Percentiles rank a stretch among this genome's conserved stretches.
These are phyloP conservation scores for Choiromyces venosus DNA, from an alignment of 495 filamentous ascomycete species.

Conservation along the genomic window DNA sequence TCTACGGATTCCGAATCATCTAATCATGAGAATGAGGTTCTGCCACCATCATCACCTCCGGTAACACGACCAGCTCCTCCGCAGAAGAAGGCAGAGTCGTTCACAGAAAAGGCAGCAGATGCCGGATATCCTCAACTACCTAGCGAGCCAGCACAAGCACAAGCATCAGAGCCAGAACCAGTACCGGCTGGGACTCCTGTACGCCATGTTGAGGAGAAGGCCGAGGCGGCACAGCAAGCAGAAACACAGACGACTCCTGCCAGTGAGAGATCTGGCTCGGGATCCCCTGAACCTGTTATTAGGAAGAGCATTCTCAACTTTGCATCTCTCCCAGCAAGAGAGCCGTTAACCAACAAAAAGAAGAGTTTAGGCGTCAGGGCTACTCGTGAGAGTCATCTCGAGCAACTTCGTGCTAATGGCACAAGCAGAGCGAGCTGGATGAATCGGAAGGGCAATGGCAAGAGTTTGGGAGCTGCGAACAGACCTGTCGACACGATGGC, in stretches of 20 bases:
- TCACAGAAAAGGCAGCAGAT: background rate
- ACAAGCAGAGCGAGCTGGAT: slow-evolving; percentile 46
- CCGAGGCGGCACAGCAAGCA: background rate
- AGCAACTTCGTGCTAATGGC: slow-evolving; percentile 53
- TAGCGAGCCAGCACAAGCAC: background rate
- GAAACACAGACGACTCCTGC: slow-evolving; percentile 19
- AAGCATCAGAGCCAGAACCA: background rate
- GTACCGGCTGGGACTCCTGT: slow-evolving; percentile 4
- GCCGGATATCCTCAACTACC: background rate
- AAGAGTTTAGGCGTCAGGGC: slow-evolving; percentile 67
- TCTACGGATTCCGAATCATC: slow-evolving; percentile 2
- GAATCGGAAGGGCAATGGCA: slow-evolving; percentile 43
- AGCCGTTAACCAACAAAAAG: slow-evolving; percentile 71
- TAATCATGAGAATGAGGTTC: slow-evolving; percentile 6
- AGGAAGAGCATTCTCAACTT: slow-evolving; percentile 93
- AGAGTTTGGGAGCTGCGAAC: slow-evolving; percentile 48
- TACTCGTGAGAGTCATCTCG: slow-evolving; percentile 74
- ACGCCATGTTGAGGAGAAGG: background rate
- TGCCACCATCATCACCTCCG: slow-evolving; percentile 33
- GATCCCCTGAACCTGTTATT: slow-evolving; percentile 51
- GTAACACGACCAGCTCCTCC: background rate
- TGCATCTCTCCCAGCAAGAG: slow-evolving; percentile 81
- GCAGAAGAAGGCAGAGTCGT: background rate
- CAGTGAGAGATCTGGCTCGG: slow-evolving; percentile 29
- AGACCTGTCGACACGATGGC: slow-evolving; percentile 49